phyloP scores from a whole-genome alignment of 2,329 filamentous ascomycete genomes.

The Fusarium tupiense region DNA sequence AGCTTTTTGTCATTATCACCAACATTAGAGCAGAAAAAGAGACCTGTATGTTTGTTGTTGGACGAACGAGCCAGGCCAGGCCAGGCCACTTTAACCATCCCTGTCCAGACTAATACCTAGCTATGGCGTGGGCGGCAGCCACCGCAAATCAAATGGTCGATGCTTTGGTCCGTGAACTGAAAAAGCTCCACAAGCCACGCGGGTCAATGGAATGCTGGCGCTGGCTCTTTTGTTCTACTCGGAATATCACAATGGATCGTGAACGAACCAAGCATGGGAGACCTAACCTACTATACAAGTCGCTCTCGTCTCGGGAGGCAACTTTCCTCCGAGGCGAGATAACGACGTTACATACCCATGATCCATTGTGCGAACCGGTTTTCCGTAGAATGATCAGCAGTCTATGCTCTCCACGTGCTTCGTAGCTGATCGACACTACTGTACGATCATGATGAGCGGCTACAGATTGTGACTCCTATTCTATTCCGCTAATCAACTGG shows the following conservation, averaged over 20 bases:
- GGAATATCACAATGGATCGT: constrained; percentile 11
- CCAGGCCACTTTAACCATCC: neutral
- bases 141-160: constrained; percentile 27
- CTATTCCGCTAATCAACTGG: neutral
- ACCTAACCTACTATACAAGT: neutral
- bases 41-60: neutral
- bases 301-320: constrained; percentile 17
- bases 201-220: constrained; percentile 41
- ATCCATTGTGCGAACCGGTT: neutral
- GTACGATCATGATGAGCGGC: constrained; percentile 5
- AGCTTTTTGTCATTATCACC: constrained; percentile 10
- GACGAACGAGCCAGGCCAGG: constrained; percentile 7
- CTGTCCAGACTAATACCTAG: neutral
- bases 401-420: constrained; percentile 22
- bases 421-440: neutral
- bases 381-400: constrained; percentile 18
- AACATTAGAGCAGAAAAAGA: constrained; percentile 6
- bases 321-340: constrained; percentile 16
- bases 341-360: constrained; percentile 5
- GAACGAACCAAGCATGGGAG: neutral
- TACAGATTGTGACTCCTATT: neutral
- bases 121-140: constrained; percentile 23
- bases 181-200: constrained; percentile 44
- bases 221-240: neutral
- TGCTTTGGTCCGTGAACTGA: constrained; percentile 25